Evolutionary conservation across 495 filamentous ascomycete genomes (phyloP), one percentile per base, ranked within the genome.

Genomic region (Podospora anserina): DNA sequence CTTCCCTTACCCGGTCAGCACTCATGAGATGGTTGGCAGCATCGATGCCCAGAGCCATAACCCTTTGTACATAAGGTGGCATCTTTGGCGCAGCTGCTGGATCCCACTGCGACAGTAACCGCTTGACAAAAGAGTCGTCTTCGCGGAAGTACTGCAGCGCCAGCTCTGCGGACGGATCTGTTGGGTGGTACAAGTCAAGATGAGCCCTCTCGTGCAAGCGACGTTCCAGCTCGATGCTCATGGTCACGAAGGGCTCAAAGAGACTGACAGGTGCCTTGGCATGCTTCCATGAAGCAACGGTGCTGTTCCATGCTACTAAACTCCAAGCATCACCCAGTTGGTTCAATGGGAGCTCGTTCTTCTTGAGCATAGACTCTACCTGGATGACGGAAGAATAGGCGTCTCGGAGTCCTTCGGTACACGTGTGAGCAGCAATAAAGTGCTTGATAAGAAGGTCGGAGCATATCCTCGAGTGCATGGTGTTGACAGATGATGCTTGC

Each of bases 181-280:
- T 69, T 1, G 82, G 82, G 65, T 84, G 82, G 64, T 81, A 70
- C 2, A 84, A 70, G 15, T 77, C 75, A 3, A 84, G 64, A 64
- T 83, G 82, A 0, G 80, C 81, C 19, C 71, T 64, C 16, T 77
- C 73, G 3, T 76, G 61, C 11, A 26, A 9, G 0, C 63, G 32
- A 5, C 65, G 44, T 5, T 56, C 11, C 4, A 75, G 56, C 3
- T 69, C 65, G 9, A 70, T 26, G 9, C 72, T 75, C 5, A 81
- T 68, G 34, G 72, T 74, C 32, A 78, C 70, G 60, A 83, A 83
- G 0, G 72, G 49, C n/a, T 84, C 80, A 61, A 82, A 84, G 1
- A 79, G 67, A 4, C 70, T 57, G 1, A 66, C 76, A 0, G 78
- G 71, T 5, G 80, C 79, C 18, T 68, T 75, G 2, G 72, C 70